Percentiles rank a stretch among this genome's conserved stretches.
Conservation (phyloP, 148 eudicot genomes). For the Talinum fruticosum region DNA sequence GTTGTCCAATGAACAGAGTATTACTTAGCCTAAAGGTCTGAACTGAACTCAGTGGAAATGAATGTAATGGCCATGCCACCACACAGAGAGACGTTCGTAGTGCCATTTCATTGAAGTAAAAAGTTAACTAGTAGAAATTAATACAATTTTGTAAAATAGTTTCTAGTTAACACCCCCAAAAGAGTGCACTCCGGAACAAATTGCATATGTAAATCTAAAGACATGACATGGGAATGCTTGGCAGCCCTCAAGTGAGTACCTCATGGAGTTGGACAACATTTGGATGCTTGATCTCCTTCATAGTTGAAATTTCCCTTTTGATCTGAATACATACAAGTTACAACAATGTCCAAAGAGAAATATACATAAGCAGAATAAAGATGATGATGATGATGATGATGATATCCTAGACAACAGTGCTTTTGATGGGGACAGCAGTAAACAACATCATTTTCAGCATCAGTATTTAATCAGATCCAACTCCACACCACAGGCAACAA, state of each 20-base stretch:
- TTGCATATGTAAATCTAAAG: neutral
- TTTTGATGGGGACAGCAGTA: neutral
- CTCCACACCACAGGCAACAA: neutral
- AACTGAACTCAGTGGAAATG: neutral
- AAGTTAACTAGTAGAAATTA: too few species aligned
- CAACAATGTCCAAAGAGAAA: neutral
- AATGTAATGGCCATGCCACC: neutral
- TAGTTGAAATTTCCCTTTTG: slow-evolving; percentile 76
- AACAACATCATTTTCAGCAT: neutral
- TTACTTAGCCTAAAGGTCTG: neutral
- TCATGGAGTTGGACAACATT: slow-evolving; percentile 70
- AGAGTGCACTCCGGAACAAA: neutral
- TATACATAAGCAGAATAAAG: neutral
- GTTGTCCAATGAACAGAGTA: too few species aligned
- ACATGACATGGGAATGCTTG: neutral
- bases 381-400: neutral
- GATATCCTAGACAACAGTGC: too few species aligned
- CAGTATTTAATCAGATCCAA: neutral
- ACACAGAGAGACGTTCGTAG: neutral
- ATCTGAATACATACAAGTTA: slow-evolving; percentile 35
- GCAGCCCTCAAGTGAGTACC: slow-evolving; percentile 40
- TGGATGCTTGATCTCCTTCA: slow-evolving; percentile 88
- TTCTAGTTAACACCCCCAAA: neutral
- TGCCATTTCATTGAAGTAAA: too few species aligned
- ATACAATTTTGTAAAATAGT: too few species aligned